Evolutionary conservation across 148 eudicot genomes (phyloP).

Genomic region (Rhododendron kiyosumense): DNA sequence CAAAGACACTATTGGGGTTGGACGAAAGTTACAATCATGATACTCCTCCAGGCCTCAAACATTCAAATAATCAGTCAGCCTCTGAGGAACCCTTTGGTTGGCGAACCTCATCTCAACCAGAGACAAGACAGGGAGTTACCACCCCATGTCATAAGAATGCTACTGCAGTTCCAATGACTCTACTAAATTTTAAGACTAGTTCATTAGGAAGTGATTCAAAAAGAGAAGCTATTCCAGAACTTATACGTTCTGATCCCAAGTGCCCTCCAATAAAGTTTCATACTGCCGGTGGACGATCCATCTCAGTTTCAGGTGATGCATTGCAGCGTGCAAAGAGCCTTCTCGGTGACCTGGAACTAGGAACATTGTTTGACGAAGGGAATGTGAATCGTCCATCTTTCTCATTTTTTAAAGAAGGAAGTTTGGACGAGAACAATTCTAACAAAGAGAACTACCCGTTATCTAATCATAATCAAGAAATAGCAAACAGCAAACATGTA

Average conservation of each 20-base stretch:
- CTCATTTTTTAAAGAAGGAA: conserved; percentile 29
- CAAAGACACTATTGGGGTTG: conserved; percentile 63
- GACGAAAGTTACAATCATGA: conserved; percentile 30
- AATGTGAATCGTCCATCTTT: conserved; percentile 33
- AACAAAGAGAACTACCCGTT: conserved; percentile 20
- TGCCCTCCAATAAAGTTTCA: conserved; percentile 70
- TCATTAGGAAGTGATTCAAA: conserved; percentile 18
- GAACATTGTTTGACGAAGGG: conserved; percentile 36
- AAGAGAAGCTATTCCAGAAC: conserved; percentile 19
- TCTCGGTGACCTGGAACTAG: conserved; percentile 75
- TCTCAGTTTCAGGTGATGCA: conserved; percentile 84
- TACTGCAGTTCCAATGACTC: conserved; percentile 18
- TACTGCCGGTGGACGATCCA: conserved; percentile 86
- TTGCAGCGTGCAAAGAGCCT: conserved; percentile 82
- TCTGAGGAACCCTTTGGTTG: conserved; percentile 16
- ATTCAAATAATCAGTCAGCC: conserved; percentile 26
- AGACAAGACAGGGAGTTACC: conserved; percentile 8
- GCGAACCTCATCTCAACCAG: conserved; percentile 18
- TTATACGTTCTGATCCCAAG: conserved; percentile 29
- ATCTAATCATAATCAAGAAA: conserved; percentile 24
- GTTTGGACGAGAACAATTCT: conserved; percentile 15
- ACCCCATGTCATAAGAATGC: conserved; percentile 19
- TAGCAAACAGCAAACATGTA: conserved; percentile 26
- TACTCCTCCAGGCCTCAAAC: conserved; percentile 29
- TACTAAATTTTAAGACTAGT: conserved; percentile 22